These are phyloP conservation scores for Aspergillus udagawae DNA, from an alignment of 2,329 filamentous ascomycete genomes.

Conservation along the genomic window DNA sequence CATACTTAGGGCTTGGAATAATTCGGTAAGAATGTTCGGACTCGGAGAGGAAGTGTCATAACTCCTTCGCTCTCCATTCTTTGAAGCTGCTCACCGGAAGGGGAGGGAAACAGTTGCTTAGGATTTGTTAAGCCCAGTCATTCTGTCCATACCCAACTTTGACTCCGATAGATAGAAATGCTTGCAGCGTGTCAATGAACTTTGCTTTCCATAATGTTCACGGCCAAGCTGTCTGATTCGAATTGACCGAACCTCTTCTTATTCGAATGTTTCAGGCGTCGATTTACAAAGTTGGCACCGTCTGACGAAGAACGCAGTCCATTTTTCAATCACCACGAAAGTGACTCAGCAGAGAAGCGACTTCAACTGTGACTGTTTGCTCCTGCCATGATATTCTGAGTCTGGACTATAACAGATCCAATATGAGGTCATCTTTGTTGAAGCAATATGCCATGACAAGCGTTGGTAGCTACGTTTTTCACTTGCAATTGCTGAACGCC, in stretches of 20 bases:
- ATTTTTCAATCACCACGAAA: not conserved
- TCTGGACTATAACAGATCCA: not conserved
- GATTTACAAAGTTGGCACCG: not conserved
- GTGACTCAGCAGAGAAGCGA: not conserved
- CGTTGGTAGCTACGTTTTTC: not conserved
- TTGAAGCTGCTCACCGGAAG: not conserved
- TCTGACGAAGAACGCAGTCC: not conserved
- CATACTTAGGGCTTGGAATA: slow-evolving; percentile 62
- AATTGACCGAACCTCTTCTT: not conserved
- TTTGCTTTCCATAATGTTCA: not conserved
- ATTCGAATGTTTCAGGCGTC: not conserved
- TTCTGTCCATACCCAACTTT: not conserved
- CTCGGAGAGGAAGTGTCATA: slow-evolving; percentile 49
- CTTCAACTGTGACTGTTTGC: not conserved
- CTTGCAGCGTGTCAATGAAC: not conserved
- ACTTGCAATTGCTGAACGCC: not conserved
- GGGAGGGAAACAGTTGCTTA: not conserved
- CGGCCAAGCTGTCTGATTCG: not conserved
- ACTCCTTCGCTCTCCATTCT: not conserved
- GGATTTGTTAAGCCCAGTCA: not conserved
- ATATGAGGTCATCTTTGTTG: not conserved
- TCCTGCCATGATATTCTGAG: not conserved
- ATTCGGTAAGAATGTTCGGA: slow-evolving; percentile 76
- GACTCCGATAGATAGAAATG: not conserved
- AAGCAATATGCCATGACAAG: not conserved